A percentile compares a stretch with the other conserved stretches of the same genome.
phyloP scores from a whole-genome alignment of 2,329 filamentous ascomycete genomes.

The Ascochyta viciae-villosae region DNA sequence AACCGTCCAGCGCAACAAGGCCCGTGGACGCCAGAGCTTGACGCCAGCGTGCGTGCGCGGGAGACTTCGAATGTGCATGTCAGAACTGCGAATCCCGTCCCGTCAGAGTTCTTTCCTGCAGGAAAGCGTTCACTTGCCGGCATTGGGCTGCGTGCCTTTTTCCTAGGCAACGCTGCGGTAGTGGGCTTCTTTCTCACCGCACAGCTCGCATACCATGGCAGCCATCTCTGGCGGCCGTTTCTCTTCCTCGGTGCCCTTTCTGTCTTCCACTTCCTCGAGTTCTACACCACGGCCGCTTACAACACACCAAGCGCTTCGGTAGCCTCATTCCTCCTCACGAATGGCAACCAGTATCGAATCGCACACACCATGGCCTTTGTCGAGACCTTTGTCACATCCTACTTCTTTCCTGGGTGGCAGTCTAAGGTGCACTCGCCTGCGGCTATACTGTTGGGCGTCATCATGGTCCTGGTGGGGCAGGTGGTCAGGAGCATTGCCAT shows the following conservation, averaged over 20 bases:
- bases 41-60: constrained; percentile 34
- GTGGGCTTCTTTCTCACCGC: constrained; percentile 42
- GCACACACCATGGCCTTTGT: constrained; percentile 78
- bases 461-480: constrained; percentile 74
- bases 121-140: constrained; percentile 55
- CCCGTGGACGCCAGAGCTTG: constrained; percentile 37
- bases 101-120: constrained; percentile 49
- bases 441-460: constrained; percentile 63
- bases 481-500: constrained; percentile 80
- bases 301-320: constrained; percentile 78
- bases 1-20: constrained; percentile 34
- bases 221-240: constrained; percentile 63
- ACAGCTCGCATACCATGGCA: constrained; percentile 39
- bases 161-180: constrained; percentile 50
- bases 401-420: constrained; percentile 61
- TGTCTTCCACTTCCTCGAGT: constrained; percentile 95
- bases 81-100: constrained; percentile 24
- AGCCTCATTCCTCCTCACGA: constrained; percentile 82
- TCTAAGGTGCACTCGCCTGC: constrained; percentile 50
- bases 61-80: constrained; percentile 30
- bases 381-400: constrained; percentile 71
- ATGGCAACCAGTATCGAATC: constrained; percentile 83
- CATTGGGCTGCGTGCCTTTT: constrained; percentile 56
- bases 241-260: constrained; percentile 73
- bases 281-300: constrained; percentile 84